Evolutionary conservation across 2,329 filamentous ascomycete genomes (phyloP).

Genomic region (Colletotrichum tofieldiae): DNA sequence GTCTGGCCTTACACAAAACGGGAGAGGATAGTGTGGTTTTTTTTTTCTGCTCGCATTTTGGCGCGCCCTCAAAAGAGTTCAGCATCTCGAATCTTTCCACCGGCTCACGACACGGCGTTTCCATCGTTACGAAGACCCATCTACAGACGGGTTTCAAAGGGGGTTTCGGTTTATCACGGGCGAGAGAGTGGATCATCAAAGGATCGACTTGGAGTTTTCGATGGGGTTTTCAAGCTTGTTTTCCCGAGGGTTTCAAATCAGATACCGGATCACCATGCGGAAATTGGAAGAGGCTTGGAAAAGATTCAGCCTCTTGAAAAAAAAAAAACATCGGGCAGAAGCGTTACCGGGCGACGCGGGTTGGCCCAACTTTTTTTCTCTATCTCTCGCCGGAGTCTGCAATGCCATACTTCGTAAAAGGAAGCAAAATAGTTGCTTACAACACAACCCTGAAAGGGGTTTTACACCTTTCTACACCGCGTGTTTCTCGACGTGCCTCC

Average conservation of each 20-base stretch:
- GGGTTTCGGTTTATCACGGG: not conserved
- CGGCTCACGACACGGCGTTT: constrained; percentile 34
- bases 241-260: not conserved
- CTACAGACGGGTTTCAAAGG: not conserved
- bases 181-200: not conserved
- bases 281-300: constrained; percentile 21
- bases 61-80: constrained; percentile 22
- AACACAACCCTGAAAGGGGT: not conserved
- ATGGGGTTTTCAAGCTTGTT: not conserved
- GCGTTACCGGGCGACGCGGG: constrained; percentile 2
- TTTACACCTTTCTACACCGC: not conserved
- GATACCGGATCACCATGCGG: constrained; percentile 7
- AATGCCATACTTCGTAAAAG: not conserved
- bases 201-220: not conserved
- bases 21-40: constrained; percentile 1
- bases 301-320: not conserved
- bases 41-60: constrained; percentile 27
- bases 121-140: constrained; percentile 9
- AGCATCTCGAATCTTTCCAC: constrained; percentile 24
- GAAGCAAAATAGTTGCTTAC: constrained; percentile 4
- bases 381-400: not conserved
- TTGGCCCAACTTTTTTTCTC: not conserved
- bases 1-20: constrained; percentile 14
- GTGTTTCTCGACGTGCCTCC: not conserved
- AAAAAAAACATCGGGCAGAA: not conserved